Evolutionary conservation across 441 rosid species (phyloP).

Genomic region (Gossypium davidsonii): DNA sequence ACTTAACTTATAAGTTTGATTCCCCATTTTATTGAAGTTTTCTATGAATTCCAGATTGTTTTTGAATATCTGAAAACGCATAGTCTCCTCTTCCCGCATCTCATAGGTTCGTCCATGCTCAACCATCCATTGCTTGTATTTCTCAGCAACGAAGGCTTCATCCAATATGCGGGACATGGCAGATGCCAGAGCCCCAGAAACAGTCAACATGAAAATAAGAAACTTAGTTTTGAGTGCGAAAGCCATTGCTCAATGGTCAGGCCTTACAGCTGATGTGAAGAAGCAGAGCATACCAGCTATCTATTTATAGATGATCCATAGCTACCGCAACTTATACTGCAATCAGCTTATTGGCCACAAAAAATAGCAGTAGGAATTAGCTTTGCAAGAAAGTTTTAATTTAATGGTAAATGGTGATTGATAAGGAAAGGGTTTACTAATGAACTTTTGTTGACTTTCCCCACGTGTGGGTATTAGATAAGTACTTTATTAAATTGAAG

Average conservation of each 20-base stretch:
- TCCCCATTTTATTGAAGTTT: constrained; percentile 8
- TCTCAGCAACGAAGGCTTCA: constrained; percentile 15
- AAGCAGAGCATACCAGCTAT: background rate
- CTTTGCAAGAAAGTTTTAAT: background rate
- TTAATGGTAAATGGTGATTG: background rate
- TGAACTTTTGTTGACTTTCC: background rate
- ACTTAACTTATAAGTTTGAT: constrained; percentile 15
- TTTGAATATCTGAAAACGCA: constrained; percentile 18
- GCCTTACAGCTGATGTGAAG: background rate
- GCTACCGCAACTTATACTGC: background rate
- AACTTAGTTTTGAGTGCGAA: background rate
- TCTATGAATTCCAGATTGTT: constrained; percentile 14
- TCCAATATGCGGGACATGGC: constrained; percentile 12
- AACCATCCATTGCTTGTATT: constrained; percentile 15
- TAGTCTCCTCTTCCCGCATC: constrained; percentile 15
- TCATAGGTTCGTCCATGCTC: constrained; percentile 7
- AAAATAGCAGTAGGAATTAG: background rate
- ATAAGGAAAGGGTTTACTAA: background rate
- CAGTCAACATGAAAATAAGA: background rate
- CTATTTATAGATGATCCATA: constrained; percentile 2
- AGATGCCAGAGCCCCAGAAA: background rate
- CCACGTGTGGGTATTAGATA: background rate
- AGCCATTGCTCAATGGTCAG: constrained; percentile 18
- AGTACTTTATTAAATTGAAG: background rate
- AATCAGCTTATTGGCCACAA: background rate